Evolutionary conservation across 176 grass and related monocot genomes (phyloP), one percentile per base, ranked within the genome.

Genomic region (Oryza longistaminata): DNA sequence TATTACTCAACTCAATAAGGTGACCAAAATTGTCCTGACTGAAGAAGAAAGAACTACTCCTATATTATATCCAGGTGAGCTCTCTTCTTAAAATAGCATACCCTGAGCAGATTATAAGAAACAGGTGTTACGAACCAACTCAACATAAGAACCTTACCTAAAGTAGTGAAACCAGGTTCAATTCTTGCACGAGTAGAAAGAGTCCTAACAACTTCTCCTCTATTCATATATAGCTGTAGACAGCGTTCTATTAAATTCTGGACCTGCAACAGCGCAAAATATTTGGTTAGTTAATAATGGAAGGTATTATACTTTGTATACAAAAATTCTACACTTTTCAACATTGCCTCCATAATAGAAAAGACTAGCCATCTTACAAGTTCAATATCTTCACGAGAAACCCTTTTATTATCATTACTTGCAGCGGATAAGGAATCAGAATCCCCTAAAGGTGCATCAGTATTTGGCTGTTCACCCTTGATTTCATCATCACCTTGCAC

Each of bases 201-300:
- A 65, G 92, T 97, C 34, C 85, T 87, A 79, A 94, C 85, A 55
- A 97, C 92, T 83, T 97, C 94, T 53, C 85, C 87, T 90, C 74
- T 94, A 80, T 88, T 94, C 92, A 97, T 94, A 75, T 97, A 97
- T 66, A 97, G 69, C 45, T 94, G 94, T 77, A 97, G 70, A 68
- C 94, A 97, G 2, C 87, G 80, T 70, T 97, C 94, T 87, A 94
- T 94, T 68, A 97, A 84, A 90, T 97, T 94, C 72, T 97, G 94
- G 7, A 92, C 94, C 94, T 92, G 71, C 21, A 88, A 79, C 65
- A 89, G 9, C 37, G 42, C 9, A 64, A 5, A 77, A 39, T 68
- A n/a, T 37, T 82, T 76, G 15, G 35, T 82, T 64, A n/a, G 3
- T 53, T 43, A 44, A 34, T 19, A 68, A 81, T 21, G 82, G 40